phyloP scores from a whole-genome alignment of 495 filamentous ascomycete genomes.

The Lasiosphaeris hirsuta region DNA sequence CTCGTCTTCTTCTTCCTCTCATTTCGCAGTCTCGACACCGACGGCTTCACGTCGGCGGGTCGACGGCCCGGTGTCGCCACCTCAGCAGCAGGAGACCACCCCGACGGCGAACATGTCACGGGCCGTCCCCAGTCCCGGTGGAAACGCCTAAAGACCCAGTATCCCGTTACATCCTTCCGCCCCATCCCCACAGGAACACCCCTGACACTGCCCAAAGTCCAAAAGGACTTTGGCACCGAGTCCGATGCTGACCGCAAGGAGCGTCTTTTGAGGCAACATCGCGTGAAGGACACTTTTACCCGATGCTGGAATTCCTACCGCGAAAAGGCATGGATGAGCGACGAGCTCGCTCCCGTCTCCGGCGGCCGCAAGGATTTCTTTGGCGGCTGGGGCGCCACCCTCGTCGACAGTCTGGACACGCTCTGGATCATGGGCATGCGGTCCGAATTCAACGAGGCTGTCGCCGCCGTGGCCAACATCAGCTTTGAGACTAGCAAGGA shows the following conservation, averaged over 20 bases:
- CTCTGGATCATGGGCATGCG: constrained; percentile 93
- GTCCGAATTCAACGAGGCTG: constrained; percentile 86
- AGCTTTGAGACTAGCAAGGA: constrained; percentile 71
- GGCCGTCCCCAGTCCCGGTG: constrained; percentile 6
- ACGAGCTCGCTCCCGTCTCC: constrained; percentile 68
- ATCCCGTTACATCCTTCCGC: constrained; percentile 61
- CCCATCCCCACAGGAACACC: constrained; percentile 66
- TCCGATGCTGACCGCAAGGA: constrained; percentile 26
- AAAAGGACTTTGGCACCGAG: constrained; percentile 43
- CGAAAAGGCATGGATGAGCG: constrained; percentile 68
- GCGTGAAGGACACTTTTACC: constrained; percentile 66
- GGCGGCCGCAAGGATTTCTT: constrained; percentile 64
- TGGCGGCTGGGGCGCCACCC: constrained; percentile 87
- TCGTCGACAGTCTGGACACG: constrained; percentile 88
- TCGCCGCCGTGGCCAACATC: constrained; percentile 69
- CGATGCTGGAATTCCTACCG: constrained; percentile 79
- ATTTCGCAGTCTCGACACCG: constrained; percentile 5
- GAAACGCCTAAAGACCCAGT: constrained; percentile 43
- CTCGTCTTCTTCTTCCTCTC: constrained; percentile 4
- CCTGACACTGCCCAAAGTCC: constrained; percentile 67
- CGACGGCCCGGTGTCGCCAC: background rate
- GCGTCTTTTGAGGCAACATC: constrained; percentile 37
- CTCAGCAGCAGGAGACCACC: too few species aligned
- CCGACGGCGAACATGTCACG: too few species aligned
- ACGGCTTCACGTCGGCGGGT: background rate